phyloP scores from a whole-genome alignment of 805 yeast genomes.

The Kluyveromyces dobzhanskii region DNA sequence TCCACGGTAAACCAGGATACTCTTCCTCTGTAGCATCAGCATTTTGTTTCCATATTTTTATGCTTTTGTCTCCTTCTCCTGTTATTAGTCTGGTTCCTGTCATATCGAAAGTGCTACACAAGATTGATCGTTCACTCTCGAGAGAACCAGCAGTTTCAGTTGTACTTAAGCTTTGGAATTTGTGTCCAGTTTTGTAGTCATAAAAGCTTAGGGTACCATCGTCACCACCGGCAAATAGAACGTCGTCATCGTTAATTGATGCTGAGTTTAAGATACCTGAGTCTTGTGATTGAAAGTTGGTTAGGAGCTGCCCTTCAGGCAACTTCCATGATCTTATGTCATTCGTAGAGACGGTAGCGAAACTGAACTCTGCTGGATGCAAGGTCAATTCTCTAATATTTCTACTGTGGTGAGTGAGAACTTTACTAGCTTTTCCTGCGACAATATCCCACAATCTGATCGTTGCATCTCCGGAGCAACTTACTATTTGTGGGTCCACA shows the following conservation, averaged over 20 bases:
- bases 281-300: slow-evolving; percentile 36
- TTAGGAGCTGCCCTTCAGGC: slow-evolving; percentile 68
- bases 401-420: slow-evolving; percentile 79
- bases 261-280: slow-evolving; percentile 58
- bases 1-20: slow-evolving; percentile 28
- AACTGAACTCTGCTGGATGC: slow-evolving; percentile 62
- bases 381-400: slow-evolving; percentile 65
- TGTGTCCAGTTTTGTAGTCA: slow-evolving; percentile 67
- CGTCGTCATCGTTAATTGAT: slow-evolving; percentile 49
- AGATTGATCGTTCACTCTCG: slow-evolving; percentile 58
- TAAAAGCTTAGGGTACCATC: slow-evolving; percentile 70
- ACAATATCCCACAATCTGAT: slow-evolving; percentile 81
- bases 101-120: slow-evolving; percentile 65
- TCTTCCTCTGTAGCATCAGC: slow-evolving; percentile 24
- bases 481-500: slow-evolving; percentile 77
- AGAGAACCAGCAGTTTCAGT: slow-evolving; percentile 62
- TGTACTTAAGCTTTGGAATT: slow-evolving; percentile 47
- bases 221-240: slow-evolving; percentile 75
- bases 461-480: slow-evolving; percentile 80
- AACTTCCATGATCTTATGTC: slow-evolving; percentile 78
- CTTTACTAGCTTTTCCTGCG: slow-evolving; percentile 62
- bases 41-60: slow-evolving; percentile 61
- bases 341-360: slow-evolving; percentile 74
- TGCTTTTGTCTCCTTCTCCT: slow-evolving; percentile 84
- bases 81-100: slow-evolving; percentile 77